A percentile compares a stretch with the other conserved stretches of the same genome.
These are phyloP conservation scores for Colletotrichum plurivorum DNA, from an alignment of 2,329 filamentous ascomycete species.

Conservation along the genomic window DNA sequence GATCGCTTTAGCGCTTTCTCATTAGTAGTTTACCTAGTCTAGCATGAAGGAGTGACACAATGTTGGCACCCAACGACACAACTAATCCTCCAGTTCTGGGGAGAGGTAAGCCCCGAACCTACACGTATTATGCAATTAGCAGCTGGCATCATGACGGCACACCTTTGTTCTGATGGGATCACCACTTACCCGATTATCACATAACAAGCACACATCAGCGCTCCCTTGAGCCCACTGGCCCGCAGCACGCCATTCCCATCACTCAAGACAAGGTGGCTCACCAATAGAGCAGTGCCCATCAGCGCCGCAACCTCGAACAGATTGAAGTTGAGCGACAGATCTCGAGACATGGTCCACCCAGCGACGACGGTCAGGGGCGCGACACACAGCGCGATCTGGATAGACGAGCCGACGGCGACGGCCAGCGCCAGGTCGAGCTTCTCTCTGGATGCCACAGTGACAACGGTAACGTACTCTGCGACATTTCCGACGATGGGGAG, in stretches of 20 bases:
- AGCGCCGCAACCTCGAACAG: conserved; percentile 82
- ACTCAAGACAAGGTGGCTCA: conserved; percentile 82
- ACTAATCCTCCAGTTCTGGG: neutral
- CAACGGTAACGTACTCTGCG: conserved; percentile 74
- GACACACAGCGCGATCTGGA: conserved; percentile 74
- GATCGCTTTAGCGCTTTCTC: too few species aligned
- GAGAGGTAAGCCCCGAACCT: conserved; percentile 35
- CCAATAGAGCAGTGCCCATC: conserved; percentile 78
- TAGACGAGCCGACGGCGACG: conserved; percentile 71
- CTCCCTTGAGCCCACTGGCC: conserved; percentile 66
- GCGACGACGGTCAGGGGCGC: conserved; percentile 72
- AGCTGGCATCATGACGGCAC: neutral
- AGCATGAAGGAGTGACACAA: too few species aligned
- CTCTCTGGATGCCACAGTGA: conserved; percentile 71
- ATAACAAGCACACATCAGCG: conserved; percentile 67
- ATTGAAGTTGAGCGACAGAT: conserved; percentile 79
- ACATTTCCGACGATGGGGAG: conserved; percentile 75
- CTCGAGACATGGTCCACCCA: conserved; percentile 69
- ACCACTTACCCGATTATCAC: conserved; percentile 61
- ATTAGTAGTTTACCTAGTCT: too few species aligned
- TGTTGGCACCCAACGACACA: neutral
- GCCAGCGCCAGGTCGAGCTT: conserved; percentile 75
- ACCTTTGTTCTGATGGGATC: neutral
- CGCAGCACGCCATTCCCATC: conserved; percentile 77
- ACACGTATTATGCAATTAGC: neutral